phyloP scores from a whole-genome alignment of 2,329 filamentous ascomycete genomes.

The Calonectria hawksworthii region DNA sequence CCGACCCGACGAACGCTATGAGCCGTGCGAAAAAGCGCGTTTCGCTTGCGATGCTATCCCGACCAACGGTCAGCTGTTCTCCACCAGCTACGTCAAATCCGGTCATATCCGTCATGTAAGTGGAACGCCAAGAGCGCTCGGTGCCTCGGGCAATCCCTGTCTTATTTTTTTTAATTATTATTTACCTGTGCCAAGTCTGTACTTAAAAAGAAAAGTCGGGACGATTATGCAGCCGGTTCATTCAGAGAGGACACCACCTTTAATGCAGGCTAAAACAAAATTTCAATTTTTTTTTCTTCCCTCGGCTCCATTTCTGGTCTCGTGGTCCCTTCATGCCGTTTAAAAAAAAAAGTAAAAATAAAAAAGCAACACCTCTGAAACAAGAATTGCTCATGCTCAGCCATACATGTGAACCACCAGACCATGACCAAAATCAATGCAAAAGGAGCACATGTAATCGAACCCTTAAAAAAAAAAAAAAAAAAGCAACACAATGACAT shows the following conservation, averaged over 20 bases:
- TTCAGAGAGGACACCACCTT: neutral
- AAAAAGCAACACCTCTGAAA: neutral
- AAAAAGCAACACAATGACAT: conserved; percentile 18
- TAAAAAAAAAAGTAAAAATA: neutral
- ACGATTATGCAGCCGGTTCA: neutral
- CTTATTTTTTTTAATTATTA: neutral
- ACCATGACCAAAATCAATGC: neutral
- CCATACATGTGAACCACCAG: neutral
- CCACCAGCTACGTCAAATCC: neutral
- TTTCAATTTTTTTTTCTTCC: neutral
- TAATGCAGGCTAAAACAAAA: neutral
- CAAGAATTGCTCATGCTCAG: neutral
- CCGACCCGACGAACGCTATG: neutral
- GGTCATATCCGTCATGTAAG: neutral
- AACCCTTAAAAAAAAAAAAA: neutral
- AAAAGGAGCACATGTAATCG: neutral
- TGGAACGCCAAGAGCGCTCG: conserved; percentile 6
- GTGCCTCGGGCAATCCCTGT: neutral
- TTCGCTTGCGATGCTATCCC: neutral
- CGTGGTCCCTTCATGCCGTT: neutral
- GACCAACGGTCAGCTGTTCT: neutral
- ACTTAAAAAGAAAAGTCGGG: neutral
- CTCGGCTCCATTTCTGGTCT: neutral
- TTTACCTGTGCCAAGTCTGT: neutral
- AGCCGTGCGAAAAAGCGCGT: neutral